A percentile compares a stretch with the other conserved stretches of the same genome.
These are phyloP conservation scores for Ramularia endophylla DNA, from an alignment of 2,329 filamentous ascomycete genomes.

Conservation along the genomic window DNA sequence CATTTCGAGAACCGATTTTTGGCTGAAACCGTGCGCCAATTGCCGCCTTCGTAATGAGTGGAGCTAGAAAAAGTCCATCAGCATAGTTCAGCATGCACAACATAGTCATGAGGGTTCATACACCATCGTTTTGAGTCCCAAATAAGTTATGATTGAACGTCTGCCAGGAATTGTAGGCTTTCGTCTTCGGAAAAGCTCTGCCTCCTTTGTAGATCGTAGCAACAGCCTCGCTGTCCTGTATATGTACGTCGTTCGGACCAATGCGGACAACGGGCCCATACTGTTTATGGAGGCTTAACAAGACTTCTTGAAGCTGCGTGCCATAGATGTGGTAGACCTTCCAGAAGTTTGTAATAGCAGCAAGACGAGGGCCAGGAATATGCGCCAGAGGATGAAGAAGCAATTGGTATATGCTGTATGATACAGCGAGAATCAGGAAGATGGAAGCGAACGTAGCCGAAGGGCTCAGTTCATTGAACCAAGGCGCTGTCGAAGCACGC, in stretches of 20 bases:
- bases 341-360: slow-evolving; percentile 6
- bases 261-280: slow-evolving; percentile 13
- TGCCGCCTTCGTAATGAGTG: slow-evolving; percentile 2
- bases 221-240: not conserved
- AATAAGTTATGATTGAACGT: slow-evolving; percentile 1
- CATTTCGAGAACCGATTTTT: not conserved
- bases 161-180: slow-evolving; percentile 4
- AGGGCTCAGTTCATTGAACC: not conserved
- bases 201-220: slow-evolving; percentile 4
- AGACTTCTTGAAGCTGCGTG: slow-evolving; percentile 1
- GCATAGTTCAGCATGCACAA: not conserved
- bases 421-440: not conserved
- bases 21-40: slow-evolving; percentile 1
- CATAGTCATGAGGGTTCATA: not conserved
- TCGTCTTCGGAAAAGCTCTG: slow-evolving; percentile 2
- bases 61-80: not conserved
- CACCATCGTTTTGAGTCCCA: not conserved
- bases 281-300: slow-evolving; percentile 6
- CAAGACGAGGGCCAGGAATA: slow-evolving; percentile 34
- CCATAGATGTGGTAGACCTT: slow-evolving; percentile 4
- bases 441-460: not conserved
- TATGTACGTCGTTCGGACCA: slow-evolving; percentile 7
- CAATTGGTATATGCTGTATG: slow-evolving; percentile 3
- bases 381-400: slow-evolving; percentile 30
- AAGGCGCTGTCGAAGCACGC: not conserved